These are phyloP conservation scores for Aspergillus arachidicola DNA, from an alignment of 2,329 filamentous ascomycete species.

Conservation along the genomic window DNA sequence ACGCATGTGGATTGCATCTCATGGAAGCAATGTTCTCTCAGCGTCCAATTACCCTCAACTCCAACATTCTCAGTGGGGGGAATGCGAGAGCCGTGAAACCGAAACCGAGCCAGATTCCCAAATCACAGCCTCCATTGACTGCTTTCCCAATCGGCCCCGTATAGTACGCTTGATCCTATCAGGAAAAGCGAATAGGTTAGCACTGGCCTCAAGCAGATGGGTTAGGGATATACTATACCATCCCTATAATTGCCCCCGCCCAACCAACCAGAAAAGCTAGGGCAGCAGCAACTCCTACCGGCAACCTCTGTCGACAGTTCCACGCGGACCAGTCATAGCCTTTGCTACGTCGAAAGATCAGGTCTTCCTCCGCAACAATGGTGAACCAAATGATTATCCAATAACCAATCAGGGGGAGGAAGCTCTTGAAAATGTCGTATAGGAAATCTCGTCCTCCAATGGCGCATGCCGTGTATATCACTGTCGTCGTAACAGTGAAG, in stretches of 20 bases:
- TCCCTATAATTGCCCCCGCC: slow-evolving; percentile 44
- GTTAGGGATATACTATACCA: slow-evolving; percentile 29
- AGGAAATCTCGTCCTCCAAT: slow-evolving; percentile 48
- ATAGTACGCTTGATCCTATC: slow-evolving; percentile 43
- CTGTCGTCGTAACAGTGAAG: slow-evolving; percentile 45
- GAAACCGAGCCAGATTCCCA: slow-evolving; percentile 41
- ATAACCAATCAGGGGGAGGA: slow-evolving; percentile 51
- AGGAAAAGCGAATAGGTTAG: slow-evolving; percentile 2
- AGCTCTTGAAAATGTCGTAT: slow-evolving; percentile 49
- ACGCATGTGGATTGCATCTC: background rate
- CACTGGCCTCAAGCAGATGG: background rate
- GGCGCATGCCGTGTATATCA: slow-evolving; percentile 47
- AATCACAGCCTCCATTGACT: slow-evolving; percentile 36
- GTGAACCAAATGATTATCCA: slow-evolving; percentile 49
- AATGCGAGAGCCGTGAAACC: slow-evolving; percentile 39
- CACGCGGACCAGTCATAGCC: slow-evolving; percentile 47
- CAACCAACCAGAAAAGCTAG: slow-evolving; percentile 42
- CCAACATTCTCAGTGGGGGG: slow-evolving; percentile 38
- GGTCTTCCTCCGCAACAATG: slow-evolving; percentile 46
- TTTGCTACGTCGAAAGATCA: slow-evolving; percentile 44
- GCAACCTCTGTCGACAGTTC: slow-evolving; percentile 41
- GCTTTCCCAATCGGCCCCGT: slow-evolving; percentile 38
- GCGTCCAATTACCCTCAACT: slow-evolving; percentile 32
- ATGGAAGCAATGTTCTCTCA: slow-evolving; percentile 19
- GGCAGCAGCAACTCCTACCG: slow-evolving; percentile 45